Percentiles rank a stretch among this genome's conserved stretches.
Evolutionary conservation across 2,329 filamentous ascomycete species (phyloP).

Genomic region (Trichoderma atrobrunneum): DNA sequence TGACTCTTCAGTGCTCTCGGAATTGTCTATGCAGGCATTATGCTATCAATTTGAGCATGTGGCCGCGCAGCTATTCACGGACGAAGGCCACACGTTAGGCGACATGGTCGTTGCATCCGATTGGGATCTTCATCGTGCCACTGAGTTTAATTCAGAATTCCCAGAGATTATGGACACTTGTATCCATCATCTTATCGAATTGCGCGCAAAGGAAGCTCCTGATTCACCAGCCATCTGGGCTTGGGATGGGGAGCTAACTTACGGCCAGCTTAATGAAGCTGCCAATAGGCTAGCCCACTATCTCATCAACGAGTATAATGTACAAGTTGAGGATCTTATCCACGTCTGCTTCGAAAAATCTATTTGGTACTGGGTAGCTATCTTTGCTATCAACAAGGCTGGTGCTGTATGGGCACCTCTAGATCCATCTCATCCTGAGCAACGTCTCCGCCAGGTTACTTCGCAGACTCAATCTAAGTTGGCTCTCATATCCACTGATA

Average conservation of each 20-base stretch:
- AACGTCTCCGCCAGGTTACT: not conserved
- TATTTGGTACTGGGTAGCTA: slow-evolving; percentile 23
- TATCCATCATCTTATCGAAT: slow-evolving; percentile 3
- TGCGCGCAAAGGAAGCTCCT: not conserved
- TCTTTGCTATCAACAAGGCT: slow-evolving; percentile 29
- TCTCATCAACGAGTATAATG: slow-evolving; percentile 17
- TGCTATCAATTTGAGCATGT: slow-evolving; percentile 12
- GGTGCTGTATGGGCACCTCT: slow-evolving; percentile 23
- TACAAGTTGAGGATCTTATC: slow-evolving; percentile 25
- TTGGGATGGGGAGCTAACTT: slow-evolving; percentile 27
- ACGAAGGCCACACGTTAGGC: not conserved
- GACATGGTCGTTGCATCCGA: not conserved
- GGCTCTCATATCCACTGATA: not conserved
- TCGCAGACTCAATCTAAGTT: not conserved
- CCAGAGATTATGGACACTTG: slow-evolving; percentile 3
- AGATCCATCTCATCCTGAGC: slow-evolving; percentile 1
- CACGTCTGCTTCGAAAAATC: slow-evolving; percentile 25
- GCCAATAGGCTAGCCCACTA: not conserved
- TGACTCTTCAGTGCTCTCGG: not conserved
- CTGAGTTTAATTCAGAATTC: not conserved
- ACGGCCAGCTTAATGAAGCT: slow-evolving; percentile 18
- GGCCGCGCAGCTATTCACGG: not conserved
- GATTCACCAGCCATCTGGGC: slow-evolving; percentile 14
- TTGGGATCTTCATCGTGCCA: slow-evolving; percentile 8
- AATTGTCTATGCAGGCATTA: not conserved